These are phyloP conservation scores for Rhododendron henanense DNA, from an alignment of 148 eudicot genomes.

Conservation along the genomic window DNA sequence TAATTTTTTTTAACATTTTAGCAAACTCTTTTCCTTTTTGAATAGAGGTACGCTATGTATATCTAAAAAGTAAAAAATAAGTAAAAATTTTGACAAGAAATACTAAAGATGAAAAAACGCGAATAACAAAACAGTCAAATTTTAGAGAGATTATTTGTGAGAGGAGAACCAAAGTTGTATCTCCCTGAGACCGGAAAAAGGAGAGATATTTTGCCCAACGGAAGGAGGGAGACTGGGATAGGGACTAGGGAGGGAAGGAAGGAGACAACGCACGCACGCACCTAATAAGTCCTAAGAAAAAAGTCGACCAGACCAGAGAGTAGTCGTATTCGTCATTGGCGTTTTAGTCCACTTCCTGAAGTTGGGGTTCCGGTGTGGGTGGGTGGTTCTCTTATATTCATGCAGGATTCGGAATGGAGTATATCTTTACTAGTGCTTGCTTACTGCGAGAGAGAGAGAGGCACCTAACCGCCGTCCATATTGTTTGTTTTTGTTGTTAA, in stretches of 20 bases:
- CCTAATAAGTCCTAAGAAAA: too few relatives aligned
- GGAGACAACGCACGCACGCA: too few relatives aligned
- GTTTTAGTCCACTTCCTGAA: background rate
- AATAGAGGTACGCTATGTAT: too few relatives aligned
- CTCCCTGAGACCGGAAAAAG: background rate
- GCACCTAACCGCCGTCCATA: background rate
- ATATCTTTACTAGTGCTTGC: background rate
- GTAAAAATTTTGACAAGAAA: too few relatives aligned
- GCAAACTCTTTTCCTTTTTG: too few relatives aligned
- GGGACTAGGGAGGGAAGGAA: too few relatives aligned
- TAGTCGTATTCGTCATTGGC: background rate
- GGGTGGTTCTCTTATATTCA: background rate
- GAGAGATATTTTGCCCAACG: background rate
- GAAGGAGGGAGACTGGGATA: background rate
- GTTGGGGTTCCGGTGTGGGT: background rate
- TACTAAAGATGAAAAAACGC: too few relatives aligned
- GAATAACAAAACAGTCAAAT: too few relatives aligned
- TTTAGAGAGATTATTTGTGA: too few relatives aligned
- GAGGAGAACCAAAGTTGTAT: too few relatives aligned
- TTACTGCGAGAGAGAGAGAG: background rate
- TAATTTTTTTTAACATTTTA: too few relatives aligned
- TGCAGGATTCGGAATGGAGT: background rate
- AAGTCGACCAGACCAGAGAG: background rate
- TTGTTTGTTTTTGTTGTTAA: background rate
- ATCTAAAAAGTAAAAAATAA: too few relatives aligned